These are phyloP conservation scores for Russula dissimulans DNA, from an alignment of 768 basidiomycete genomes.

Conservation along the genomic window DNA sequence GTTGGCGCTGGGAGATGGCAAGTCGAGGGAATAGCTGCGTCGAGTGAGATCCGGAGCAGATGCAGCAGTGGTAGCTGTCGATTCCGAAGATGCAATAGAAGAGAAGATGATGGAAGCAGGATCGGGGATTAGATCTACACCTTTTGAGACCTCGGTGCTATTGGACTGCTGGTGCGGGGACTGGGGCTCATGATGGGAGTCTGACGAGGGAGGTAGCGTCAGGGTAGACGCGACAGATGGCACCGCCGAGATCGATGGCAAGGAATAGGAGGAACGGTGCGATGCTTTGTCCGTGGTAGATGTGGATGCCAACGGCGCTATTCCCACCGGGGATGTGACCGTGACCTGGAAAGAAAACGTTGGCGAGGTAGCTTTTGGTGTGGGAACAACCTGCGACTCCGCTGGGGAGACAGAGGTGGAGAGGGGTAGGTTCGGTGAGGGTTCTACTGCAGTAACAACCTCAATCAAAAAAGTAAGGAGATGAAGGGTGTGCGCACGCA, in stretches of 20 bases:
- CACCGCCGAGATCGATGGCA: not conserved
- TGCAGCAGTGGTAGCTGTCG: not conserved
- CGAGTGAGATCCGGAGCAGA: not conserved
- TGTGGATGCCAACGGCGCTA: too few species aligned
- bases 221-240: not conserved
- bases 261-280: not conserved
- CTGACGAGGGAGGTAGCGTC: not conserved
- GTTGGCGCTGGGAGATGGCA: not conserved
- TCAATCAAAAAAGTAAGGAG: not conserved
- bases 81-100: not conserved
- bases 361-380: not conserved
- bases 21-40: conserved; percentile 14
- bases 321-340: not conserved
- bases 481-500: not conserved
- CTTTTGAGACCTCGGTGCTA: not conserved
- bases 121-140: not conserved
- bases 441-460: not conserved
- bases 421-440: not conserved
- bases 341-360: not conserved
- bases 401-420: not conserved
- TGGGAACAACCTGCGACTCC: not conserved
- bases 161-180: too few species aligned
- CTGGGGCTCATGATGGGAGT: not conserved
- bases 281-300: not conserved
- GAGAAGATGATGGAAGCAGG: conserved; percentile 5